Percentiles rank a stretch among this genome's conserved stretches.
Conservation (phyloP, 2,329 filamentous ascomycete genomes). For the Aureobasidium sp. region DNA sequence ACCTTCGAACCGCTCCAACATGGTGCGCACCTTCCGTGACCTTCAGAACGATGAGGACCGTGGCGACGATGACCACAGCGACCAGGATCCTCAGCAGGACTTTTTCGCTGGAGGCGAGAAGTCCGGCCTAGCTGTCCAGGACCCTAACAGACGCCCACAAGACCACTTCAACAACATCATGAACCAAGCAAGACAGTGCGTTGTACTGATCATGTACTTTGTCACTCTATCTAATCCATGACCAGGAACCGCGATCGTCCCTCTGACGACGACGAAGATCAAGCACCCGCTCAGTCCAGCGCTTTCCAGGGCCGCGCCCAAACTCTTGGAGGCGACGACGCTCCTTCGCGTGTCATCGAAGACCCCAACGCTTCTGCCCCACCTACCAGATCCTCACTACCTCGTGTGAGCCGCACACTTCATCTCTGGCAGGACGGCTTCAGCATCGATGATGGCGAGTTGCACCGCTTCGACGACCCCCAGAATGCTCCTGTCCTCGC, state of each 20-base stretch:
- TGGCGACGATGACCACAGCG: slow-evolving; percentile 56
- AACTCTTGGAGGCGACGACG: slow-evolving; percentile 71
- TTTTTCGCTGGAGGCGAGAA: slow-evolving; percentile 82
- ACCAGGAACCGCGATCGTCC: slow-evolving; percentile 54
- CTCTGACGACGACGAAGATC: slow-evolving; percentile 42
- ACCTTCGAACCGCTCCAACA: slow-evolving; percentile 21
- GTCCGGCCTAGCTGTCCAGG: slow-evolving; percentile 63
- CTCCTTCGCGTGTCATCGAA: slow-evolving; percentile 60
- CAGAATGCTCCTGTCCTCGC: slow-evolving; percentile 63
- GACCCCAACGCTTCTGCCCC: slow-evolving; percentile 44
- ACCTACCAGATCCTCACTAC: slow-evolving; percentile 28
- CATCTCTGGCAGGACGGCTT: slow-evolving; percentile 82
- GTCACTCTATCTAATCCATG: background rate
- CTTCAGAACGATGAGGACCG: slow-evolving; percentile 38
- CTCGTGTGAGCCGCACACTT: slow-evolving; percentile 58
- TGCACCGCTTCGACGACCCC: slow-evolving; percentile 73
- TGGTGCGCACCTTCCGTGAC: slow-evolving; percentile 39
- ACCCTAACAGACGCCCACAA: slow-evolving; percentile 37
- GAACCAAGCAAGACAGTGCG: slow-evolving; percentile 39
- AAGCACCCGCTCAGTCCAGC: slow-evolving; percentile 30
- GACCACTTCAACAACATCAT: slow-evolving; percentile 46
- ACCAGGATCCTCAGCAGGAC: slow-evolving; percentile 56
- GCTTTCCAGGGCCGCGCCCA: slow-evolving; percentile 64
- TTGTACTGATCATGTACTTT: background rate
- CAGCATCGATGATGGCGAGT: slow-evolving; percentile 73